Evolutionary conservation across 805 yeast genomes (phyloP).

Genomic region (Wickerhamomyces tratensis): DNA sequence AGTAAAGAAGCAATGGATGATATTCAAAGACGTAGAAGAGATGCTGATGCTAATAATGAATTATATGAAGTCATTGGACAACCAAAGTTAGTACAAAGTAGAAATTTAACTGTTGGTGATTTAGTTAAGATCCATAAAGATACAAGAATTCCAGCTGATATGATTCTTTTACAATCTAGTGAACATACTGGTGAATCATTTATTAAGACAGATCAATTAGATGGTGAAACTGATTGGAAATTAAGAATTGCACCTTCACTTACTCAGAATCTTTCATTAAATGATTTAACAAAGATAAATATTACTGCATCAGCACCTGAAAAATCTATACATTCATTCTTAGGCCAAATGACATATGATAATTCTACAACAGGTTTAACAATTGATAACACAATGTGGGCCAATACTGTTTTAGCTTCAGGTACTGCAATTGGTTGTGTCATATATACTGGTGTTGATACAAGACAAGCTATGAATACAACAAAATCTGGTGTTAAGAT

Average conservation of each 20-base stretch:
- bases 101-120: conserved; percentile 77
- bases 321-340: conserved; percentile 71
- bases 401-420: conserved; percentile 92
- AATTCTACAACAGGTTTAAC: conserved; percentile 54
- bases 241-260: conserved; percentile 66
- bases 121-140: conserved; percentile 71
- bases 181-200: conserved; percentile 82
- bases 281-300: conserved; percentile 41
- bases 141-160: conserved; percentile 88
- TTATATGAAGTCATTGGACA: conserved; percentile 58
- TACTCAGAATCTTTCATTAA: conserved; percentile 54
- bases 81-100: conserved; percentile 36
- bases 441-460: conserved; percentile 84
- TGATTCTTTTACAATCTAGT: conserved; percentile 74
- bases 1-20: conserved; percentile 94
- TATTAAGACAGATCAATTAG: conserved; percentile 93
- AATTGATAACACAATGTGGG: conserved; percentile 95
- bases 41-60: conserved; percentile 81
- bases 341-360: conserved; percentile 61
- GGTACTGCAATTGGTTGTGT: conserved; percentile 87
- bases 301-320: conserved; percentile 76
- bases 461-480: conserved; percentile 93
- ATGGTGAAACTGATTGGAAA: conserved; percentile 99
- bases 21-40: conserved; percentile 81
- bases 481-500: conserved; percentile 79